Evolutionary conservation across 805 yeast species (phyloP).

Genomic region (Blastobotrys attinorum): DNA sequence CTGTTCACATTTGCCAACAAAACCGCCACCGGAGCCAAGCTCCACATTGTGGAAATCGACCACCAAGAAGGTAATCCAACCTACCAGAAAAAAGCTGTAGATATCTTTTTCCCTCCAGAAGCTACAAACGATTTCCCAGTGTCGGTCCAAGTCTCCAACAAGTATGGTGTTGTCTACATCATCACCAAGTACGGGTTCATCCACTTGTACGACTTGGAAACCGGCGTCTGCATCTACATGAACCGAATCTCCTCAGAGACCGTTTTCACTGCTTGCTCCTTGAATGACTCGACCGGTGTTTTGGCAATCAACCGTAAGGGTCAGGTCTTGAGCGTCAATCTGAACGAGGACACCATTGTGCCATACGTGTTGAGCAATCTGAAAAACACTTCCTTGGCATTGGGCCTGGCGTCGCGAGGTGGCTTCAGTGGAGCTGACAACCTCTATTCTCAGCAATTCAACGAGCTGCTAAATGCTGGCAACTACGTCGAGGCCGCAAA

Average conservation of each 20-base stretch:
- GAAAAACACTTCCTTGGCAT: conserved; percentile 78
- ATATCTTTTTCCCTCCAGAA: conserved; percentile 94
- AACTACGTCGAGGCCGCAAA: conserved; percentile 91
- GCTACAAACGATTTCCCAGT: conserved; percentile 96
- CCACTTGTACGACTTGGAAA: conserved; percentile 88
- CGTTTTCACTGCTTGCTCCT: conserved; percentile 79
- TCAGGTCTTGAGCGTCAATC: conserved; percentile 87
- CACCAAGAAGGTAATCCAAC: conserved; percentile 79
- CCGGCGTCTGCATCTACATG: conserved; percentile 87
- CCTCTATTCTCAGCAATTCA: conserved; percentile 85
- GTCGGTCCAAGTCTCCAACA: conserved; percentile 74
- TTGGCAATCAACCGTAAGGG: conserved; percentile 92
- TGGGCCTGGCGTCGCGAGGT: conserved; percentile 87
- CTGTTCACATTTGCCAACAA: conserved; percentile 84
- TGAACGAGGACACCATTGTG: conserved; percentile 74
- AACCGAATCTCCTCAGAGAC: conserved; percentile 95
- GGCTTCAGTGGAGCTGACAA: conserved; percentile 97
- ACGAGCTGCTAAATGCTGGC: conserved; percentile 71
- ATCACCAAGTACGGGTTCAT: conserved; percentile 95
- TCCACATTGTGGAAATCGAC: conserved; percentile 93
- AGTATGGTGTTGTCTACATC: conserved; percentile 79
- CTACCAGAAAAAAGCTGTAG: conserved; percentile 82
- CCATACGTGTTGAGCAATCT: conserved; percentile 84
- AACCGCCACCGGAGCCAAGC: conserved; percentile 70
- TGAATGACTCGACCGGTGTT: conserved; percentile 70